Conservation (phyloP, 306 rosid genomes). For the Castanospermum australe region DNA sequence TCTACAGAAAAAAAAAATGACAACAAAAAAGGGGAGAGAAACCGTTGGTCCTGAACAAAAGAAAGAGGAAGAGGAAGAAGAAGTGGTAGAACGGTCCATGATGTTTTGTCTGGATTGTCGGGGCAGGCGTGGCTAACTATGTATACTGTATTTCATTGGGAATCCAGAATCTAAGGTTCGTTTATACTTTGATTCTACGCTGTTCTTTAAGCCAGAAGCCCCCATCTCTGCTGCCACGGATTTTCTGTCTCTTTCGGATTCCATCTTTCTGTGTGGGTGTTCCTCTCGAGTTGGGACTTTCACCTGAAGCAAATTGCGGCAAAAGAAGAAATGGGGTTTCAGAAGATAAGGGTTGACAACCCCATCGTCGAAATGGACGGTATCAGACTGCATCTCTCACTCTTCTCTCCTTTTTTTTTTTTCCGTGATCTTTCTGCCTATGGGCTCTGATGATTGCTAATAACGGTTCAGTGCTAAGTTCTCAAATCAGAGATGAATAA, state of each 20-base stretch:
- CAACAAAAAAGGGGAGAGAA: too few relatives aligned
- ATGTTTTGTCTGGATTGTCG: too few relatives aligned
- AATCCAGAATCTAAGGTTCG: too few relatives aligned
- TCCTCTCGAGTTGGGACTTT: not conserved
- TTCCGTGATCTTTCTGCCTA: not conserved
- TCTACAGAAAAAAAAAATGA: too few relatives aligned
- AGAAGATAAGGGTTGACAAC: slow-evolving; percentile 76
- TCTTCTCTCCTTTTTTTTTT: not conserved
- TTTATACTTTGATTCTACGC: too few relatives aligned
- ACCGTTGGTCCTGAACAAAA: too few relatives aligned
- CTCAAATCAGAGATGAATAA: slow-evolving; percentile 6
- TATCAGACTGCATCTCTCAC: slow-evolving; percentile 18
- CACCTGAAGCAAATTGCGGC: not conserved
- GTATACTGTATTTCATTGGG: too few relatives aligned
- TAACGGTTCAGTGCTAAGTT: not conserved
- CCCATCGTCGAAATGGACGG: slow-evolving; percentile 99
- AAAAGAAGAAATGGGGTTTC: slow-evolving; percentile 54
- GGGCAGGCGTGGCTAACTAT: too few relatives aligned
- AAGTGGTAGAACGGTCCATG: too few relatives aligned
- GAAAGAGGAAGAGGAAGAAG: too few relatives aligned
- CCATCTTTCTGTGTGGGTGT: not conserved
- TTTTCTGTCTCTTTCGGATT: not conserved
- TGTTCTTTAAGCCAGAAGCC: too few relatives aligned
- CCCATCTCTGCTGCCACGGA: too few relatives aligned
- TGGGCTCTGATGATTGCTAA: not conserved